phyloP scores from a whole-genome alignment of 345 rosid genomes.

The Euphorbia pulcherrima region DNA sequence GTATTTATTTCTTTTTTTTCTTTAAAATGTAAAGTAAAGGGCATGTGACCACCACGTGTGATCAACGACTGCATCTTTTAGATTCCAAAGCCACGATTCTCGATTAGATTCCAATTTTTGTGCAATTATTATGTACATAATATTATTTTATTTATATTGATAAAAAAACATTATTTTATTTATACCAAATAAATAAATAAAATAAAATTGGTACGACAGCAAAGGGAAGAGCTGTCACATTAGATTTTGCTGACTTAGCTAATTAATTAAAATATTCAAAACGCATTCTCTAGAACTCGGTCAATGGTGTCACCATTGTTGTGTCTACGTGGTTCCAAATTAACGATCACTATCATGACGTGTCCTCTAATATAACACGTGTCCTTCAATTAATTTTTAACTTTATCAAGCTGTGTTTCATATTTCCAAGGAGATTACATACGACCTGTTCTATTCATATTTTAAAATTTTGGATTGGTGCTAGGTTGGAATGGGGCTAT shows the following conservation, averaged over 20 bases:
- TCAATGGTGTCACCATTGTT: not conserved
- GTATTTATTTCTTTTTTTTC: too few species aligned
- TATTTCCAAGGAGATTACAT: not conserved
- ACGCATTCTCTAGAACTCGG: not conserved
- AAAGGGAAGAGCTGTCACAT: not conserved
- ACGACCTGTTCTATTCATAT: too few species aligned
- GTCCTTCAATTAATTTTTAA: not conserved
- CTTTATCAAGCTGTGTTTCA: too few species aligned
- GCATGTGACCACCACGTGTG: not conserved
- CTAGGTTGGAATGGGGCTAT: too few species aligned
- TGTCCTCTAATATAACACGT: not conserved
- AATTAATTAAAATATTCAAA: too few species aligned
- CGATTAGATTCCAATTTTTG: not conserved
- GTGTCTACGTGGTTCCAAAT: not conserved
- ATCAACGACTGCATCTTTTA: not conserved
- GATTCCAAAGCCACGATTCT: constrained; percentile 1
- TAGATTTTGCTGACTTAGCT: too few species aligned
- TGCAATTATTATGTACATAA: not conserved
- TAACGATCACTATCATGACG: not conserved
- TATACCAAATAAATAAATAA: too few species aligned
- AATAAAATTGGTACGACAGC: not conserved
- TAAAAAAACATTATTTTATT: too few species aligned
- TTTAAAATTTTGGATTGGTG: too few species aligned
- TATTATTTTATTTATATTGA: not conserved
- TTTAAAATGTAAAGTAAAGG: too few species aligned